Evolutionary conservation across 2,329 filamentous ascomycete species (phyloP).

Genomic region (Neodidymelliopsis sp.): DNA sequence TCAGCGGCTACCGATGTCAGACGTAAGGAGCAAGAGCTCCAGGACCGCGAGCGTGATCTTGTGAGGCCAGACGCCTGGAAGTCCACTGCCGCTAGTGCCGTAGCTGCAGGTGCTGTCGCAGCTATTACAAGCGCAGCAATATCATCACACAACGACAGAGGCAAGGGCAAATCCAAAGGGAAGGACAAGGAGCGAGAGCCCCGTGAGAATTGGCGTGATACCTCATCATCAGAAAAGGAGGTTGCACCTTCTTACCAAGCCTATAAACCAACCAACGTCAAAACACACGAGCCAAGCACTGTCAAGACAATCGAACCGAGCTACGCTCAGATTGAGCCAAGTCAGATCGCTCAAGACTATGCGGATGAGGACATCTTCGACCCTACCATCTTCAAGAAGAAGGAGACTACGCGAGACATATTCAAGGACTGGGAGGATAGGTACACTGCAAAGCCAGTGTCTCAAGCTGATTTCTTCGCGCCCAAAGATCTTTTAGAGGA

Average conservation of each 20-base stretch:
- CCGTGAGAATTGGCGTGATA: constrained; percentile 17
- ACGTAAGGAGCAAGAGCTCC: constrained; percentile 45
- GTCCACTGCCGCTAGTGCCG: constrained; percentile 46
- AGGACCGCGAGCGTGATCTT: constrained; percentile 44
- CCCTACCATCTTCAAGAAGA: constrained; percentile 55
- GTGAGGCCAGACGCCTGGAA: constrained; percentile 48
- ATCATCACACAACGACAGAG: constrained; percentile 35
- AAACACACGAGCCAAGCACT: constrained; percentile 30
- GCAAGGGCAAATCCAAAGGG: constrained; percentile 20
- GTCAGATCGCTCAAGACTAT: constrained; percentile 43
- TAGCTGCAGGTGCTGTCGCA: constrained; percentile 44
- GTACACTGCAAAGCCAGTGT: constrained; percentile 49
- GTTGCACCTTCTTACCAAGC: constrained; percentile 13
- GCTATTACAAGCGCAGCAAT: constrained; percentile 44
- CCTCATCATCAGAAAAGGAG: constrained; percentile 11
- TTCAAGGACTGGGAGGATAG: constrained; percentile 53
- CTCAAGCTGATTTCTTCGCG: constrained; percentile 58
- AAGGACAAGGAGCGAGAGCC: constrained; percentile 21
- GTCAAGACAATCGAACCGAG: constrained; percentile 39
- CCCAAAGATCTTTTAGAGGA: constrained; percentile 53
- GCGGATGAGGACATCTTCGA: constrained; percentile 57
- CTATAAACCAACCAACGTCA: constrained; percentile 33
- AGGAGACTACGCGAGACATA: constrained; percentile 51
- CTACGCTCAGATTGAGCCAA: constrained; percentile 46
- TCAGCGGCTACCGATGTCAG: constrained; percentile 42